phyloP scores from a whole-genome alignment of 1,139 yeast species.

The Debaryomyces fabryi region DNA sequence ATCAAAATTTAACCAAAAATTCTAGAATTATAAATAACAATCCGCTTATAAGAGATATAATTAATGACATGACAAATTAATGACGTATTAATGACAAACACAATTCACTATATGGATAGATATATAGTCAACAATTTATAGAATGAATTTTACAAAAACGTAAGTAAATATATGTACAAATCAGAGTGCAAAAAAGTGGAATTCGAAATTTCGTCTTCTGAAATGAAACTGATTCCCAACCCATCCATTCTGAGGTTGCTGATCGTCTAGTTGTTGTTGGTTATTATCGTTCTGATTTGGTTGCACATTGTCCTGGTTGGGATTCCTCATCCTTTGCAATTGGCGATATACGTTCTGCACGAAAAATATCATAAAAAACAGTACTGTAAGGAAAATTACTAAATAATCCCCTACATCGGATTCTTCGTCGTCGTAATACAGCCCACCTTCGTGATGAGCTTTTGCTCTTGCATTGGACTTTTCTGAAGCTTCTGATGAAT shows the following conservation, averaged over 20 bases:
- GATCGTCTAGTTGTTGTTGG: slow-evolving; percentile 8
- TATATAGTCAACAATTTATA: slow-evolving; percentile 6
- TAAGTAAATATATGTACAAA: slow-evolving; percentile 3
- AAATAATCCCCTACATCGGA: slow-evolving; percentile 39
- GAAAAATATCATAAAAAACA: slow-evolving; percentile 33
- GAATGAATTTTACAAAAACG: slow-evolving; percentile 3
- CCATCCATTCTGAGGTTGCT: slow-evolving; percentile 16
- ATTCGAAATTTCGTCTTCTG: slow-evolving; percentile 38
- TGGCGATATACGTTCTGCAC: slow-evolving; percentile 33
- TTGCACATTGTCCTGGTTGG: slow-evolving; percentile 10
- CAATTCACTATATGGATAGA: background rate
- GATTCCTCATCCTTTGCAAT: slow-evolving; percentile 27
- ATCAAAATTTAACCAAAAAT: slow-evolving; percentile 1
- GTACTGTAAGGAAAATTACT: slow-evolving; percentile 32
- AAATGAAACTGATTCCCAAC: slow-evolving; percentile 21
- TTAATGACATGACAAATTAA: slow-evolving; percentile 18
- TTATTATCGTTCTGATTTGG: slow-evolving; percentile 12
- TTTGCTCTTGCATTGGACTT: slow-evolving; percentile 28
- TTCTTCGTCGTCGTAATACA: slow-evolving; percentile 22
- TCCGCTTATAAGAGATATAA: slow-evolving; percentile 29
- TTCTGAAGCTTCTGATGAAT: slow-evolving; percentile 13
- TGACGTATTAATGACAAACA: background rate
- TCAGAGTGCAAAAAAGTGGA: slow-evolving; percentile 42
- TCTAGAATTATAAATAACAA: slow-evolving; percentile 22
- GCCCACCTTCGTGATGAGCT: slow-evolving; percentile 41